These are phyloP conservation scores for Naganishia liquefaciens DNA, from an alignment of 1,284 basidiomycete species.

Conservation along the genomic window DNA sequence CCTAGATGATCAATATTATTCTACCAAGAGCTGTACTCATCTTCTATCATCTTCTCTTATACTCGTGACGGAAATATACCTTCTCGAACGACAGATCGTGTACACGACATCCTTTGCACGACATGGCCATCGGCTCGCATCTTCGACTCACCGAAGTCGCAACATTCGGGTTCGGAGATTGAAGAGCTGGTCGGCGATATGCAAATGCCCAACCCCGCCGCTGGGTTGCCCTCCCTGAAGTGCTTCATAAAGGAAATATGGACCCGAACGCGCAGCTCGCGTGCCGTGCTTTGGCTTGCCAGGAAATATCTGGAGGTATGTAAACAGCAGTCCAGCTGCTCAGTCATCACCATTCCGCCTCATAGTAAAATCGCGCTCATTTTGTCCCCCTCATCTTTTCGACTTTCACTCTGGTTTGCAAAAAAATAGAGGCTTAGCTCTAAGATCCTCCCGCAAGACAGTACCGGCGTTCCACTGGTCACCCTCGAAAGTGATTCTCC, in stretches of 20 bases:
- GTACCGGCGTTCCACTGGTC: slow-evolving; percentile 12
- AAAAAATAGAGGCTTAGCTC: slow-evolving; percentile 16
- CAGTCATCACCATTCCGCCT: background rate
- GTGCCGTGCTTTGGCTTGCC: slow-evolving; percentile 37
- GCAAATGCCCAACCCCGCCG: slow-evolving; percentile 6
- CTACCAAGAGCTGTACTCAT: background rate
- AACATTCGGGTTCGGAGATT: slow-evolving; percentile 28
- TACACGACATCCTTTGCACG: slow-evolving; percentile 34
- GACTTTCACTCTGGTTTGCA: slow-evolving; percentile 7
- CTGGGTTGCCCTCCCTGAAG: slow-evolving; percentile 35
- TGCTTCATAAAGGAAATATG: slow-evolving; percentile 40
- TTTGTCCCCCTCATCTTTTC: background rate
- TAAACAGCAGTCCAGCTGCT: background rate
- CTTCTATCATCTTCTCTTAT: background rate
- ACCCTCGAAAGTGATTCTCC: slow-evolving; percentile 52
- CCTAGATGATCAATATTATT: background rate
- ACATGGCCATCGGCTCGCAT: slow-evolving; percentile 34
- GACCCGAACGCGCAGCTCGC: slow-evolving; percentile 36
- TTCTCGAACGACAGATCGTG: slow-evolving; percentile 27
- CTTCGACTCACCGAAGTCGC: slow-evolving; percentile 24
- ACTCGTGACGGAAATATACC: background rate
- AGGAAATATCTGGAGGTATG: slow-evolving; percentile 37
- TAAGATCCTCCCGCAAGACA: slow-evolving; percentile 21
- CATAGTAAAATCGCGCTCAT: background rate
- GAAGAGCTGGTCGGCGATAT: slow-evolving; percentile 21